Evolutionary conservation across 345 rosid genomes (phyloP), one percentile per base, ranked within the genome.

Genomic region (Streptanthus diversifolius): DNA sequence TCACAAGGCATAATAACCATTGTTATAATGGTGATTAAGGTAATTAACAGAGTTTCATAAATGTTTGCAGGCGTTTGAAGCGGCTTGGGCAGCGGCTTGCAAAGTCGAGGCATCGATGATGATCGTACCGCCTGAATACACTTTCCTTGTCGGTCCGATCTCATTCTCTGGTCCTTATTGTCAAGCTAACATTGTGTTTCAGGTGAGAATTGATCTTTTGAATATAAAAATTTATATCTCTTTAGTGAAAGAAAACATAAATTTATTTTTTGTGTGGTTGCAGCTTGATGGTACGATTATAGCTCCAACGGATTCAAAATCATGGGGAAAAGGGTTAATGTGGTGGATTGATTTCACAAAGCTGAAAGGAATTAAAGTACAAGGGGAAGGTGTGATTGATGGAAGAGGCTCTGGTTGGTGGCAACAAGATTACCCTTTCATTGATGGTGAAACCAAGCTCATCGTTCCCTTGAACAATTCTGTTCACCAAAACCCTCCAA

Each of bases 391-490:
- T 40, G 80, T 84, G 13, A 84, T 95, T 61, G 99, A 95, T 73
- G 99, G 99, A 71, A 83, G 95, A 76, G 99, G 99, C 41, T 86
- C 99, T 39, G 84, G 82, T 33, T 95, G 99, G 99, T 95, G 99
- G 99, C 84, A 84, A 77, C 86, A 87, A 76, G 88, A 79, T 44
- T 56, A 79, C 24, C 89, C 90, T 10, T 80, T 72, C 29, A 54
- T 54, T 21, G 96, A 95, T 33, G 84, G 81, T 14, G 93, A 87
- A 69, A 33, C 77, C 64, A 82, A 81, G 57, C 85, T 86, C 75
- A 78, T 86, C 35, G 27, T 87, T 18, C 97, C 96, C 36, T 56
- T 87, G 58, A 87, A 92, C 82, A 77, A 53, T 71, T 83, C 96
- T 62, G 17, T 70, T 63, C 73, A 79, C 36, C 59, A 74, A 60